A percentile compares a stretch with the other conserved stretches of the same genome.
Evolutionary conservation across 2,329 filamentous ascomycete genomes (phyloP).

Genomic region (Sclerotinia spermophila): DNA sequence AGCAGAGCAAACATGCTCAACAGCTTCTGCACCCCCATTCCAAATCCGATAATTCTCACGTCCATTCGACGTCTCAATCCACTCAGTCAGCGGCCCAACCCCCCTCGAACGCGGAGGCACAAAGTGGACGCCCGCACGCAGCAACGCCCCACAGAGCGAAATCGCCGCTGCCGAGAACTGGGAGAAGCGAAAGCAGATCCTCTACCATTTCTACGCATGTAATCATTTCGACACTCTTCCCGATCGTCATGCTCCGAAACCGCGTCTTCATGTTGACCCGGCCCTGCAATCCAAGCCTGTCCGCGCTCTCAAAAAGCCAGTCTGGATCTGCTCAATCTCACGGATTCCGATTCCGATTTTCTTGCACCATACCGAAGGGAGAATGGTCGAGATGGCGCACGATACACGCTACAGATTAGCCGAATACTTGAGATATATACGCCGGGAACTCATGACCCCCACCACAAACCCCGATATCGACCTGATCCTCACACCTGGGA

Average conservation of each 20-base stretch:
- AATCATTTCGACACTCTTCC: background rate
- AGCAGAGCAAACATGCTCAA: background rate
- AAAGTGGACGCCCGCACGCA: background rate
- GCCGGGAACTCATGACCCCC: background rate
- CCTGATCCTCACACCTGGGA: background rate
- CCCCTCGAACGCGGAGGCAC: background rate
- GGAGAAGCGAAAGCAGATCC: background rate
- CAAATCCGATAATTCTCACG: background rate
- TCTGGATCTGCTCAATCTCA: background rate
- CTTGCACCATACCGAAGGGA: background rate
- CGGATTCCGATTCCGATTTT: background rate
- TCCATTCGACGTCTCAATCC: background rate
- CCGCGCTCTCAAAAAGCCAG: background rate
- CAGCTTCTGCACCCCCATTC: background rate
- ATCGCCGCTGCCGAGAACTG: background rate
- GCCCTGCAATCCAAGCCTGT: background rate
- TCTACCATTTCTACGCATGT: conserved; percentile 5
- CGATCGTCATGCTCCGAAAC: background rate
- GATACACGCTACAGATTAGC: background rate
- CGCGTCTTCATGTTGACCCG: background rate
- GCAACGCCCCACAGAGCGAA: background rate
- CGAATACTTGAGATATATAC: background rate
- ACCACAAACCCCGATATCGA: background rate
- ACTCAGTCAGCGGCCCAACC: background rate
- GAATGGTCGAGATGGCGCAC: background rate